A percentile compares a stretch with the other conserved stretches of the same genome.
Evolutionary conservation across 1,139 yeast genomes (phyloP).

Genomic region (Scheffersomyces illinoinensis): DNA sequence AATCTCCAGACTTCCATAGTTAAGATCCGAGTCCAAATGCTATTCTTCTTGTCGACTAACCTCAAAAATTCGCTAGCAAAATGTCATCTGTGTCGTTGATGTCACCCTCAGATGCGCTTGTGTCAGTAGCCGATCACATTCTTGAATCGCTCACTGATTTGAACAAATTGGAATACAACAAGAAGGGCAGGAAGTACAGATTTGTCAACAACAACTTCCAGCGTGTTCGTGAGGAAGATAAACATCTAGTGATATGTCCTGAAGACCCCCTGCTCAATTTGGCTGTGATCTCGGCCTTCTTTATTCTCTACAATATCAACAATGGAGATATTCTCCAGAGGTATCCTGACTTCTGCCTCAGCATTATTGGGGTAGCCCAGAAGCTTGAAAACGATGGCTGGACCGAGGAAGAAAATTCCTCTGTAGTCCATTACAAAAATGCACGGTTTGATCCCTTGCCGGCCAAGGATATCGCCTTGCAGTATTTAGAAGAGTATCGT

Average conservation of each 20-base stretch:
- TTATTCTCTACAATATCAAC: slow-evolving; percentile 39
- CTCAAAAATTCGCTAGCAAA: background rate
- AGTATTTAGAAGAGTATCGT: slow-evolving; percentile 19
- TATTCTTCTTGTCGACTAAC: background rate
- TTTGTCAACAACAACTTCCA: slow-evolving; percentile 52
- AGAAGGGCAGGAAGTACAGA: slow-evolving; percentile 54
- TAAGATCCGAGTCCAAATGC: background rate
- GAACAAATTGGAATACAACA: slow-evolving; percentile 43
- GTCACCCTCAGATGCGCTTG: slow-evolving; percentile 16
- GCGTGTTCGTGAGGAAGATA: slow-evolving; percentile 51
- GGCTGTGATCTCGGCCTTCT: slow-evolving; percentile 46
- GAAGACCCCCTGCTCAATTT: slow-evolving; percentile 34
- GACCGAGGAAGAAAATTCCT: slow-evolving; percentile 51
- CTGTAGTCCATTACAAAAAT: slow-evolving; percentile 39
- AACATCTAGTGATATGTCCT: slow-evolving; percentile 47
- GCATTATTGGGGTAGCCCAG: slow-evolving; percentile 52
- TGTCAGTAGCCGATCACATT: slow-evolving; percentile 21
- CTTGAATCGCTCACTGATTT: slow-evolving; percentile 27
- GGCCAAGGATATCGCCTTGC: slow-evolving; percentile 29
- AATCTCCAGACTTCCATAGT: background rate
- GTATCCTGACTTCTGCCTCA: slow-evolving; percentile 47
- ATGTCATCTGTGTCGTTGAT: background rate
- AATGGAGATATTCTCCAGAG: slow-evolving; percentile 33
- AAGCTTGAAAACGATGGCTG: slow-evolving; percentile 50
- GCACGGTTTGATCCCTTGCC: slow-evolving; percentile 32